These are phyloP conservation scores for Plectosphaerella cucumerina DNA, from an alignment of 2,329 filamentous ascomycete genomes.

Conservation along the genomic window DNA sequence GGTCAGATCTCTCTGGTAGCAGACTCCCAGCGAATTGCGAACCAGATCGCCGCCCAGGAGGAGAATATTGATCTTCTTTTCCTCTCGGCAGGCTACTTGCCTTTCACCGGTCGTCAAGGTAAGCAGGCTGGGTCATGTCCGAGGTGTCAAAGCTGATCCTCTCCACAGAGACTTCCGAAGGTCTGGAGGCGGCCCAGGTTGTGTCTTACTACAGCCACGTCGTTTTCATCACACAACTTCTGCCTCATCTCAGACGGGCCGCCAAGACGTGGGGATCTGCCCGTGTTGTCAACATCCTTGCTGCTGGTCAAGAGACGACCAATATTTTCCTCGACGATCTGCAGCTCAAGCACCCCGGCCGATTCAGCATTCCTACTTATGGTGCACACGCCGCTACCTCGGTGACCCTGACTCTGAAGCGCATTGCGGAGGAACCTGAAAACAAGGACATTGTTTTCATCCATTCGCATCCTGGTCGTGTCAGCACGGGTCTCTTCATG, in stretches of 20 bases:
- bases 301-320: constrained; percentile 1
- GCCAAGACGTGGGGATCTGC: background rate
- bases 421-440: background rate
- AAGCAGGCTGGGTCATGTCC: background rate
- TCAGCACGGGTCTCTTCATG: background rate
- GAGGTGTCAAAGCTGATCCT: background rate
- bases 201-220: background rate
- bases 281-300: constrained; percentile 1
- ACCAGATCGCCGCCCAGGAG: background rate
- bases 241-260: background rate
- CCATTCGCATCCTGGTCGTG: constrained; percentile 2
- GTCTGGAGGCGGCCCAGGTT: background rate
- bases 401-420: background rate
- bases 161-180: background rate
- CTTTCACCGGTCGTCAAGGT: background rate
- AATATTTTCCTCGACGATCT: constrained; percentile 1
- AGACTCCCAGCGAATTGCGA: background rate
- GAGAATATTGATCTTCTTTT: background rate
- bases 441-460: background rate
- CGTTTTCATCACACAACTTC: background rate
- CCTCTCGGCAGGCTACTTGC: background rate
- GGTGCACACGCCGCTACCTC: background rate
- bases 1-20: constrained; percentile 2
- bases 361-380: background rate
- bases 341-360: background rate